These are phyloP conservation scores for Psilocybe azurescens DNA, from an alignment of 768 basidiomycete genomes.

Conservation along the genomic window DNA sequence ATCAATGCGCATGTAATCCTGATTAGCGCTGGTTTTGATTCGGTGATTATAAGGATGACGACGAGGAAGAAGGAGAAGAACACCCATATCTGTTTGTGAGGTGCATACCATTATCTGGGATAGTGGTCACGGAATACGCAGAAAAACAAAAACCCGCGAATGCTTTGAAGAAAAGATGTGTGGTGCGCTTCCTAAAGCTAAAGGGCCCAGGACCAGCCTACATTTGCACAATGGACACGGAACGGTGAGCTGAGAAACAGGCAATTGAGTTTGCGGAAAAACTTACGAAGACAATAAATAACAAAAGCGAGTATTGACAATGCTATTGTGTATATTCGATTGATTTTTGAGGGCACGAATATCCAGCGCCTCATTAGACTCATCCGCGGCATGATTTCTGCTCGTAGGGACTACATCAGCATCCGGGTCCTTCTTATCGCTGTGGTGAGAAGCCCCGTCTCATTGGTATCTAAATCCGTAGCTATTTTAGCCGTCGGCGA, in stretches of 20 bases:
- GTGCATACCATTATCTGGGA: too few species aligned
- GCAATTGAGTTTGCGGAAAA: not conserved
- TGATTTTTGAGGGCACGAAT: constrained; percentile 20
- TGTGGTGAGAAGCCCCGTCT: not conserved
- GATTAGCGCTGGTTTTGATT: constrained; percentile 6
- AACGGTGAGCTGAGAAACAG: too few species aligned
- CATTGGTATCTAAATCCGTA: constrained; percentile 2
- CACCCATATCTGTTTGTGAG: constrained; percentile 23
- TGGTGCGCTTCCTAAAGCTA: constrained; percentile 13
- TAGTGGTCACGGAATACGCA: not conserved
- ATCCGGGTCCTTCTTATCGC: not conserved
- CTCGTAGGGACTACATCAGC: not conserved
- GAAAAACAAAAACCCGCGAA: constrained; percentile 20
- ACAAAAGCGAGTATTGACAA: constrained; percentile 19
- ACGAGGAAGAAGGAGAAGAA: constrained; percentile 23
- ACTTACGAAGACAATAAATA: constrained; percentile 22
- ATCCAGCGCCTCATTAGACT: constrained; percentile 17
- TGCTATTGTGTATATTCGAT: constrained; percentile 19
- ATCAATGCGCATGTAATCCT: too few species aligned
- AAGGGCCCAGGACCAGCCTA: constrained; percentile 17
- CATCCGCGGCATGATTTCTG: not conserved
- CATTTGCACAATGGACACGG: too few species aligned
- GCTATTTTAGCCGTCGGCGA: not conserved
- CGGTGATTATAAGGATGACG: constrained; percentile 13
- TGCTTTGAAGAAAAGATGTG: constrained; percentile 18